phyloP scores from a whole-genome alignment of 352 stramenopile genomes.

The Phytopythium boreale region DNA sequence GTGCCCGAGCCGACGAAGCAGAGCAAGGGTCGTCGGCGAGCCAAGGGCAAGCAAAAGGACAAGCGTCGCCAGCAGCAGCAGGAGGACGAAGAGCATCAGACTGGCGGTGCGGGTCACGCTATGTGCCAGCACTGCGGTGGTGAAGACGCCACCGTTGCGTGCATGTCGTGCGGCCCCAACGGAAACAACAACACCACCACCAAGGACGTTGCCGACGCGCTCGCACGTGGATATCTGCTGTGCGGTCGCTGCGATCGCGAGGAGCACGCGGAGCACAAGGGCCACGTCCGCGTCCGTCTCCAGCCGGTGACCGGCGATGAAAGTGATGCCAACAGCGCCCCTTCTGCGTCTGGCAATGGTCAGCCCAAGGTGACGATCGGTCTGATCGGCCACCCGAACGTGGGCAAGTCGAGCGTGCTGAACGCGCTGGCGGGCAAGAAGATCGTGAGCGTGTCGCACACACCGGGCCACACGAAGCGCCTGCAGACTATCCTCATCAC shows the following conservation, averaged over 20 bases:
- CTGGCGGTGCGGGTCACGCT: conserved; percentile 12
- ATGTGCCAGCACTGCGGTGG: conserved; percentile 74
- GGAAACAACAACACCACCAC: conserved; percentile 24
- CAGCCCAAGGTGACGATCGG: conserved; percentile 68
- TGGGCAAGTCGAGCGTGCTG: conserved; percentile 87
- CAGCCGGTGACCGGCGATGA: conserved; percentile 26
- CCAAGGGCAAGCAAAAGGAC: conserved; percentile 60
- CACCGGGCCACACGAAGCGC: conserved; percentile 80
- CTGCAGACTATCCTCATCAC: conserved; percentile 86
- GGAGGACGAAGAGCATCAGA: conserved; percentile 5
- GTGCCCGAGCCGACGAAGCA: conserved; percentile 18
- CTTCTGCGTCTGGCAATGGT: conserved; percentile 17
- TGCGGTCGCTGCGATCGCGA: conserved; percentile 69
- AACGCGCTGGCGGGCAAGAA: conserved; percentile 87
- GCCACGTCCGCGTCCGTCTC: conserved; percentile 51
- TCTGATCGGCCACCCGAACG: conserved; percentile 87
- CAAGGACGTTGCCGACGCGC: conserved; percentile 47
- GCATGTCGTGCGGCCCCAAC: conserved; percentile 49
- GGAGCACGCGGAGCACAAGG: conserved; percentile 59
- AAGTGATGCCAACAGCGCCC: conserved; percentile 19
- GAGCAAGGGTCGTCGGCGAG: conserved; percentile 28
- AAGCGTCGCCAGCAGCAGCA: conserved; percentile 15
- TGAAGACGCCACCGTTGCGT: conserved; percentile 56
- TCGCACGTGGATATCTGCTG: conserved; percentile 62
- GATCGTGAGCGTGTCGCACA: conserved; percentile 85